Evolutionary conservation across 768 basidiomycete species (phyloP), one percentile per base, ranked within the genome.

Genomic region (Russula vinacea): DNA sequence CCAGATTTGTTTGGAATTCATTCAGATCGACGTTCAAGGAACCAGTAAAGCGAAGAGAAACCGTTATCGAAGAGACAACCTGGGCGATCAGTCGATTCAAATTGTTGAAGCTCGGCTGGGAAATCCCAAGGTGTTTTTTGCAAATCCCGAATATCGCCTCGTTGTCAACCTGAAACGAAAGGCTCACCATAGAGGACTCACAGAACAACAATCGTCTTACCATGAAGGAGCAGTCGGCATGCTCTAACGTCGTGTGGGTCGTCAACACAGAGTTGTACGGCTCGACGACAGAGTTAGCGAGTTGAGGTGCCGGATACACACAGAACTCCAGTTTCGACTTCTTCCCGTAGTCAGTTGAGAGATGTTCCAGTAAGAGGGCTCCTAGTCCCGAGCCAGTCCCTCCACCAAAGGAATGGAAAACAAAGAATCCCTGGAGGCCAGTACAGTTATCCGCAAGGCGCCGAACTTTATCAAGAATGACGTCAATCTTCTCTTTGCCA

Each of bases 391-490:
- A 99, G 73, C 97, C 97, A 75, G 97, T 98, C 77, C 97, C 97
- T 74, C 97, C 97, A 74, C 97, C 97, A 75, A 99, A 98, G 24
- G 97, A 98, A 81, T 98, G 97, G 87, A 98, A 98, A 74, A 98
- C 92, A 74, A 98, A 98, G 87, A 99, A 99, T 71, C 97, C 97
- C 78, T 99, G 97, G 56, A 99, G 88, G 75, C 97, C 97, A 57
- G 85, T 87, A 80, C 96, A 98, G 80, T 97, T 97, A 78, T 99
- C 97, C 50, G 96, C 92, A 68, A 99, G 86, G 71, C 92, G 89
- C 76, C 97, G 92, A 71, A 98, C 81, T 77, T 92, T 96, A 79
- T 99, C 97, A 85, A 98, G 91, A 60, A 97, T 95, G 52, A 84
- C 83, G 78, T 99, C 97, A 67, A 99, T 93, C 73, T 94, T 86